These are phyloP conservation scores for Pisolithus thermaeus DNA, from an alignment of 1,284 basidiomycete genomes.

Conservation along the genomic window DNA sequence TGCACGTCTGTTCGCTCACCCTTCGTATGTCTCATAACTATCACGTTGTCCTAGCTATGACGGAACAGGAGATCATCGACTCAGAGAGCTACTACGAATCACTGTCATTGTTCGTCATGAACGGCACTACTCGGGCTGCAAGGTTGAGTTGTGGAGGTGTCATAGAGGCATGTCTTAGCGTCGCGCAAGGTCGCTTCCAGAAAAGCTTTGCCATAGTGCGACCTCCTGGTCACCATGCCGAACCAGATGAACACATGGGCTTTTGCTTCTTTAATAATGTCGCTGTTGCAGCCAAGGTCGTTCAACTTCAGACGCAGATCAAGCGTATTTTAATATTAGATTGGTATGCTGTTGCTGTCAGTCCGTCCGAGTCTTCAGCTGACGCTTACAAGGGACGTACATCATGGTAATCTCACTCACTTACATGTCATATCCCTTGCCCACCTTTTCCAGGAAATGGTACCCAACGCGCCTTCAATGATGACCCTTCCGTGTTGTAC, in stretches of 20 bases:
- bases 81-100: conserved; percentile 81
- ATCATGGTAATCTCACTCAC: conserved; percentile 66
- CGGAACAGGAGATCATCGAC: conserved; percentile 65
- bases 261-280: conserved; percentile 99
- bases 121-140: conserved; percentile 80
- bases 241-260: conserved; percentile 96
- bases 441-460: conserved; percentile 71
- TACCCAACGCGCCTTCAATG: conserved; percentile 91
- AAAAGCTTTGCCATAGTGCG: conserved; percentile 95
- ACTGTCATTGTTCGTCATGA: conserved; percentile 89
- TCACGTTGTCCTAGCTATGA: conserved; percentile 48
- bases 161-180: conserved; percentile 85
- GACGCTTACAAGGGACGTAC: conserved; percentile 77
- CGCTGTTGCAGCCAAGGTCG: conserved; percentile 83
- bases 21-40: conserved; percentile 13
- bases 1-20: conserved; percentile 4
- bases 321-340: conserved; percentile 90
- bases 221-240: conserved; percentile 97
- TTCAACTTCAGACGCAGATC: conserved; percentile 61
- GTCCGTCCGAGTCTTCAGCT: conserved; percentile 10
- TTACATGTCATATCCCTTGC: conserved; percentile 1
- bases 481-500: conserved; percentile 90
- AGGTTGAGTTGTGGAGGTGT: conserved; percentile 91
- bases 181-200: conserved; percentile 75
- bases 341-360: conserved; percentile 60